Conservation (phyloP, 2,329 filamentous ascomycete genomes). For the Fusarium robinianum region DNA sequence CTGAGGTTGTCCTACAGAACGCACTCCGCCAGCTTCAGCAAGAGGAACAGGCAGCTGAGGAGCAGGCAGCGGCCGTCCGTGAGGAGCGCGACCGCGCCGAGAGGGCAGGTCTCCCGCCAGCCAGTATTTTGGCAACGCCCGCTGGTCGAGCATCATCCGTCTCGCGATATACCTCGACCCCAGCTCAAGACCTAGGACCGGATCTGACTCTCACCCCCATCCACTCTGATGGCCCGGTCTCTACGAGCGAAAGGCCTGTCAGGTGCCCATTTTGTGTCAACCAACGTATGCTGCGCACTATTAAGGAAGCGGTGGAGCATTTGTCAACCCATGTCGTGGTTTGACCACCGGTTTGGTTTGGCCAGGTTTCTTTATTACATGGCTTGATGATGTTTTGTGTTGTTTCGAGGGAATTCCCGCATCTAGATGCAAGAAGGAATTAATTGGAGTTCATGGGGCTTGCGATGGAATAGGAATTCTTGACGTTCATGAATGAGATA, state of each 20-base stretch:
- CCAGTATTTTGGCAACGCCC: conserved; percentile 42
- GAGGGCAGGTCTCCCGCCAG: conserved; percentile 39
- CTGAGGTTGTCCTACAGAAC: conserved; percentile 62
- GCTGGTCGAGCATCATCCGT: conserved; percentile 38
- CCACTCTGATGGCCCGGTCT: conserved; percentile 52
- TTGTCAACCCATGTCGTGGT: conserved; percentile 66
- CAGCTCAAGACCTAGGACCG: conserved; percentile 42
- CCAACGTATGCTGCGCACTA: conserved; percentile 62
- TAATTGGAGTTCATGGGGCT: conserved; percentile 9
- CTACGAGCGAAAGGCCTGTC: conserved; percentile 53
- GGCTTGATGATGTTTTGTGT: not conserved
- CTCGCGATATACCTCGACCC: conserved; percentile 41
- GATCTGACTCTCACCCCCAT: conserved; percentile 61
- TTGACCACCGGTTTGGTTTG: conserved; percentile 8
- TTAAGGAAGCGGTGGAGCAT: conserved; percentile 66
- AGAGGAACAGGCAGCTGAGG: conserved; percentile 62
- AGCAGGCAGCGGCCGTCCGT: conserved; percentile 58
- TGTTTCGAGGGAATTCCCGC: not conserved
- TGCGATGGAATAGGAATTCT: conserved; percentile 5
- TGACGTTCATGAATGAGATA: not conserved
- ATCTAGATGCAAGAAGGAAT: not conserved
- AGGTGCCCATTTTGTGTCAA: conserved; percentile 66
- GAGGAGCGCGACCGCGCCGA: conserved; percentile 58
- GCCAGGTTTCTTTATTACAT: not conserved
- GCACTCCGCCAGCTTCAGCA: conserved; percentile 62